These are phyloP conservation scores for Hebeloma cylindrosporum DNA, from an alignment of 768 basidiomycete genomes.

Conservation along the genomic window DNA sequence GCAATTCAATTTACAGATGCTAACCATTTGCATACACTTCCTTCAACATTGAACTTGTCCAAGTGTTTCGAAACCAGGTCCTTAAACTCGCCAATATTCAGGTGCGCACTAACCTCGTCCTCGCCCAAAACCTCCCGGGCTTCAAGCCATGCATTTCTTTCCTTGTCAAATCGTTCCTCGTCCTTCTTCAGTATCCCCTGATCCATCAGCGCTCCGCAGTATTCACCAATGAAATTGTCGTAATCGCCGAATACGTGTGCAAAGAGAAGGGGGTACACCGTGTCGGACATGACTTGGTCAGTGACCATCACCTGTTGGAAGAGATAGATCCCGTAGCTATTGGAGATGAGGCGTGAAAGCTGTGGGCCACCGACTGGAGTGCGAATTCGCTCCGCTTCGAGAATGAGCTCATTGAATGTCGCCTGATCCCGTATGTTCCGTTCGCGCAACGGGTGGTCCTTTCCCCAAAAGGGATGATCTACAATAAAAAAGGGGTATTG, in stretches of 20 bases:
- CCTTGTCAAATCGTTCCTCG: not conserved
- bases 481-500: constrained; percentile 10
- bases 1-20: no score
- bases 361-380: not conserved
- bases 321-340: not conserved
- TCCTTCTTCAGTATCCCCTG: not conserved
- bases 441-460: constrained; percentile 1
- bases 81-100: not conserved
- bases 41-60: not conserved
- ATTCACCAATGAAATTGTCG: not conserved
- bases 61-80: not conserved
- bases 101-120: not conserved
- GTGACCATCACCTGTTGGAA: not conserved
- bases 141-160: not conserved
- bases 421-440: constrained; percentile 8
- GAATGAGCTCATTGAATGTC: constrained; percentile 8
- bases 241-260: constrained; percentile 1
- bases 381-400: not conserved
- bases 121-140: not conserved
- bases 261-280: not conserved
- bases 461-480: constrained; percentile 7
- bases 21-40: not conserved
- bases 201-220: not conserved
- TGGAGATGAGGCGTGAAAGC: not conserved
- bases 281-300: not conserved